phyloP scores from a whole-genome alignment of 208 protist genomes.

The Trypanosoma boissoni region DNA sequence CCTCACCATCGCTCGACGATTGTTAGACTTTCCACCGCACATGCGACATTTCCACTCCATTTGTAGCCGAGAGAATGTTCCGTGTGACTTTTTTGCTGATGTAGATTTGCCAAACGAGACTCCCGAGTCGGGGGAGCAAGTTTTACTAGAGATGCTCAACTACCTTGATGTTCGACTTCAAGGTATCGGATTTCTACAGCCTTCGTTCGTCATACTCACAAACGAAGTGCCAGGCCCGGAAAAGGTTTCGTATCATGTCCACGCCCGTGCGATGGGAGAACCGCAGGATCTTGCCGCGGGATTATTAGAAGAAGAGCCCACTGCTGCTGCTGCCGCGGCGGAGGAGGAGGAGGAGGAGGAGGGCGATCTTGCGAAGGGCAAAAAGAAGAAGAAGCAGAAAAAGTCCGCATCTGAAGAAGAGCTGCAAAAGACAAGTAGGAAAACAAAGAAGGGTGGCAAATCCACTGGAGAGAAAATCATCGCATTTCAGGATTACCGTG shows the following conservation, averaged over 20 bases:
- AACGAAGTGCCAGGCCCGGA: conserved; percentile 49
- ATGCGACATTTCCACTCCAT: conserved; percentile 68
- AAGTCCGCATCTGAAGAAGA: background rate
- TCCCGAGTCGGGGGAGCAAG: conserved; percentile 32
- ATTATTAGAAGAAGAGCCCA: conserved; percentile 34
- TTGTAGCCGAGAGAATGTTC: conserved; percentile 70
- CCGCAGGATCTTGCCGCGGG: conserved; percentile 5
- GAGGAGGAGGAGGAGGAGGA: conserved; percentile 17
- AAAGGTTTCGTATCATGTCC: conserved; percentile 78
- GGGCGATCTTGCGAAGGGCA: background rate
- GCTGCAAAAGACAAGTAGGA: background rate
- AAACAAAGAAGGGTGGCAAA: background rate
- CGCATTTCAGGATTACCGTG: conserved; percentile 78
- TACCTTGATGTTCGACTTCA: conserved; percentile 76
- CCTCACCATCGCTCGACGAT: conserved; percentile 62
- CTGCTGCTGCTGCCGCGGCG: conserved; percentile 38
- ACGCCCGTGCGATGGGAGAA: conserved; percentile 53
- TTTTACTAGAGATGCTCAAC: conserved; percentile 68
- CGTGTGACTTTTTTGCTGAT: conserved; percentile 84
- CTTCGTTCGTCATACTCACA: conserved; percentile 73
- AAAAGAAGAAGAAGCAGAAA: background rate
- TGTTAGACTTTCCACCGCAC: conserved; percentile 65
- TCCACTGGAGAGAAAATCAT: conserved; percentile 32
- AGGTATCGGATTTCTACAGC: conserved; percentile 67
- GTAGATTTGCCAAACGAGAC: conserved; percentile 60